Evolutionary conservation across 2,329 filamentous ascomycete genomes (phyloP).

Genomic region (Cercospora sojina): DNA sequence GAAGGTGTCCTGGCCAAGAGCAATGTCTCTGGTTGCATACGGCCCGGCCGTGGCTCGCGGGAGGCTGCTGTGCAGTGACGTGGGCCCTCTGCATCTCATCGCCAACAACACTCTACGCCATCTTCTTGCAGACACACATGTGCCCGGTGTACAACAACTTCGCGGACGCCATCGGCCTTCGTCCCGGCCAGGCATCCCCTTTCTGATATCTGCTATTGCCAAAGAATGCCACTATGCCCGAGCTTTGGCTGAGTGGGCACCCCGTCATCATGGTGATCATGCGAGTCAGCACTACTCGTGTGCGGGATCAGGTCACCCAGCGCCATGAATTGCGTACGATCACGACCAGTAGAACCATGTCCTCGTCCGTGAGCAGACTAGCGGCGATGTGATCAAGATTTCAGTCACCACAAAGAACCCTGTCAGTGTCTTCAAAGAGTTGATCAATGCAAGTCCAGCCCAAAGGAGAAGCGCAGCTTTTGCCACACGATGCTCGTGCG

Average conservation of each 20-base stretch:
- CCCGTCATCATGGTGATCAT: neutral
- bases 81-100: neutral
- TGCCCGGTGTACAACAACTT: neutral
- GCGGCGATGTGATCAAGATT: neutral
- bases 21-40: constrained; percentile 1
- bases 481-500: constrained; percentile 7
- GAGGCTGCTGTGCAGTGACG: constrained; percentile 3
- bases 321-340: neutral
- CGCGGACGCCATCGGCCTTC: neutral
- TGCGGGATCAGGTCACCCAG: neutral
- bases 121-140: neutral
- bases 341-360: neutral
- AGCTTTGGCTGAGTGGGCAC: neutral
- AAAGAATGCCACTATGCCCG: neutral
- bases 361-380: neutral
- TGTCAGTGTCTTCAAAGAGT: neutral
- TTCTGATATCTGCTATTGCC: neutral
- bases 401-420: neutral
- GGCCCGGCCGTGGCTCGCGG: neutral
- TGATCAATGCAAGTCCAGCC: neutral
- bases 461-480: neutral
- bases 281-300: constrained; percentile 1
- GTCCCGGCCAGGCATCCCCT: neutral
- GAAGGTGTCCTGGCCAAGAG: neutral
- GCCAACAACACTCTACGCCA: neutral